Evolutionary conservation across 164 flowering plant species (phyloP), one percentile per base, ranked within the genome.

Genomic region (Dillenia turbinata): DNA sequence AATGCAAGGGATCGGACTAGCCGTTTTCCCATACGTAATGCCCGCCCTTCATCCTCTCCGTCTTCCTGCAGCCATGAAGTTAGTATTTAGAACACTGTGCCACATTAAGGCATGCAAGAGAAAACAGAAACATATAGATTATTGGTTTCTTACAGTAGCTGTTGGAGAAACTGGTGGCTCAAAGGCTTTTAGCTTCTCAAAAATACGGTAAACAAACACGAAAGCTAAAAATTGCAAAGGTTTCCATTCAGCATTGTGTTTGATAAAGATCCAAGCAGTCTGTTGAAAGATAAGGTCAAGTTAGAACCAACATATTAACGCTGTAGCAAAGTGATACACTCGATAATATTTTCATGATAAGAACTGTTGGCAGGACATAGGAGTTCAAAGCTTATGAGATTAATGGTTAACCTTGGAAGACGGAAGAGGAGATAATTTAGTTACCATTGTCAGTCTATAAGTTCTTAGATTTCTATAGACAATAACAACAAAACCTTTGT

Each of bases 21-120:
- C 44, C 99, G 79, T 74, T 95, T 90, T 59, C 98, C 98, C 92
- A 88, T 88, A 48, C 90, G 81, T 70, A 86, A 16, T 70, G 69
- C 81, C 60, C 89, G 78, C 9, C 96, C 95, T 63, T 80, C 85
- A 78, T 95, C 98, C 74, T 87, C 96, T 72, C 97, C 97, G 10
- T 85, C 91, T 78, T 92, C 98, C 99, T 92, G 90, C 73, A 84
- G 56, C 49, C 64, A 75, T 60, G 11, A 33, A 33, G 40, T 33
- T 26, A 71, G n/a, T 61, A 76, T 60, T 10, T 44, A 50, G 10
- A 51, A 11, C n/a, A 2, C 12, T 47, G 47, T 16, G 49, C 19
- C 2, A 11, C 40, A 44, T 60, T 2, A 17, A 48, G 16, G 5
- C 47, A 19, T 9, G 13, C 13, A 46, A 10, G 13, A 47, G 4